phyloP scores from a whole-genome alignment of 148 eudicot genomes.

The Camellia japonica region DNA sequence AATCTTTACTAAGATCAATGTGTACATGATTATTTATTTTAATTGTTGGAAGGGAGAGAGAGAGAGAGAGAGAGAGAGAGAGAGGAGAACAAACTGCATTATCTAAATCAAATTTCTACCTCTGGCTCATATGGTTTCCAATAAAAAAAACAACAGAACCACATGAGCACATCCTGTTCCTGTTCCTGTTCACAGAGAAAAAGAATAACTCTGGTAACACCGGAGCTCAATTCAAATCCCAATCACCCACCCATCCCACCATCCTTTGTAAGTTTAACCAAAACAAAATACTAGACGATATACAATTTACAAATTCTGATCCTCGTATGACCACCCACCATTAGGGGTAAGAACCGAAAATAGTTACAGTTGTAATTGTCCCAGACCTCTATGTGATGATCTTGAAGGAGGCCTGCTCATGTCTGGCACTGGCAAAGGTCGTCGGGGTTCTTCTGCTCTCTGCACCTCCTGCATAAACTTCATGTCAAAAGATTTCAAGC shows the following conservation, averaged over 20 bases:
- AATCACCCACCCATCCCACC: conserved; percentile 13
- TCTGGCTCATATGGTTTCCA: conserved; percentile 31
- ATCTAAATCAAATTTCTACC: conserved; percentile 25
- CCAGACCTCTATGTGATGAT: conserved; percentile 45
- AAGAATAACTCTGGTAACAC: conserved; percentile 30
- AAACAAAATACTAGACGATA: conserved; percentile 37
- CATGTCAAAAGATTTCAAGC: neutral
- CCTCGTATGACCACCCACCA: conserved; percentile 9
- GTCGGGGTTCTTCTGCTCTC: conserved; percentile 48
- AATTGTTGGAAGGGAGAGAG: conserved; percentile 3
- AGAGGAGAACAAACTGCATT: conserved; percentile 17
- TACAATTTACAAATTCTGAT: conserved; percentile 70
- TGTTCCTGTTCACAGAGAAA: conserved; percentile 13
- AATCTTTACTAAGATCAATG: neutral
- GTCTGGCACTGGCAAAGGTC: conserved; percentile 35
- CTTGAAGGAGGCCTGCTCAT: conserved; percentile 43
- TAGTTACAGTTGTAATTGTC: conserved; percentile 51
- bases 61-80: neutral
- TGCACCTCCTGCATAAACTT: conserved; percentile 24
- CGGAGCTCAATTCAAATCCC: conserved; percentile 26
- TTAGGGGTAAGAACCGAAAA: conserved; percentile 20
- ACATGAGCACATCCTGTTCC: conserved; percentile 23
- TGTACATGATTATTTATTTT: conserved; percentile 10
- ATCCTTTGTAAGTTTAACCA: conserved; percentile 20
- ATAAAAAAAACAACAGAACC: conserved; percentile 43